A percentile compares a stretch with the other conserved stretches of the same genome.
Conservation (phyloP, 352 stramenopile genomes). For the Globisporangium nodosum region DNA sequence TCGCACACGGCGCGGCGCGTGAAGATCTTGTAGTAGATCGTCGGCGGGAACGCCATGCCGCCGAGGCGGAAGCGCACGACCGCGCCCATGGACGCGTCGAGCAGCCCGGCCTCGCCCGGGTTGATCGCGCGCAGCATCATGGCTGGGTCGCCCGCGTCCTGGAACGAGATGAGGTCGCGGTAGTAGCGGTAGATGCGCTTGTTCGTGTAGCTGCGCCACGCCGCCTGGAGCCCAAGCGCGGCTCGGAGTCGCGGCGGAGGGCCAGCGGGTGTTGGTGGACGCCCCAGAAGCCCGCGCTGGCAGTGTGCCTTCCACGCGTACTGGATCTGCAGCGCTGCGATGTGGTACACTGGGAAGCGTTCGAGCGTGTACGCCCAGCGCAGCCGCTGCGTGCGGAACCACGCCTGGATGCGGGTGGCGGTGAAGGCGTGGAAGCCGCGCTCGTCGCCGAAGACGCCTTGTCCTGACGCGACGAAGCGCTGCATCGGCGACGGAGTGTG, state of each 20-base stretch:
- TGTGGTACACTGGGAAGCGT: constrained; percentile 74
- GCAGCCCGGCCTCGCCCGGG: constrained; percentile 60
- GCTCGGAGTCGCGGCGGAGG: constrained; percentile 28
- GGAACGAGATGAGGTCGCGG: constrained; percentile 74
- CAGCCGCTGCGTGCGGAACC: constrained; percentile 52
- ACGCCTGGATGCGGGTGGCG: constrained; percentile 57
- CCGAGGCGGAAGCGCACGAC: constrained; percentile 87
- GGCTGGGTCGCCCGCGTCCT: constrained; percentile 66
- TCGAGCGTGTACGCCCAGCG: constrained; percentile 42
- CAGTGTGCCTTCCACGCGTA: constrained; percentile 58
- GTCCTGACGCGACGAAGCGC: constrained; percentile 47
- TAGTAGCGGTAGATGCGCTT: constrained; percentile 77
- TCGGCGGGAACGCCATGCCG: constrained; percentile 83
- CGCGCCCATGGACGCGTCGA: constrained; percentile 78
- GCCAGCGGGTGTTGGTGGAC: no score
- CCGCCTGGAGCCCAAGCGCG: constrained; percentile 46
- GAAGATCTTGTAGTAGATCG: constrained; percentile 94
- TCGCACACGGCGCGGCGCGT: constrained; percentile 82
- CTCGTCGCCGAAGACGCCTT: constrained; percentile 49
- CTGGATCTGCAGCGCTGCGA: constrained; percentile 81
- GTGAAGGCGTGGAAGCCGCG: constrained; percentile 53
- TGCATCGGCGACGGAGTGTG: constrained; percentile 55
- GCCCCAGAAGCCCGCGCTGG: constrained; percentile 31
- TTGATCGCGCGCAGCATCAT: constrained; percentile 83
- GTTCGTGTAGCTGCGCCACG: constrained; percentile 76